phyloP scores from a whole-genome alignment of 2,329 filamentous ascomycete species.

The Trichoderma harzianum region DNA sequence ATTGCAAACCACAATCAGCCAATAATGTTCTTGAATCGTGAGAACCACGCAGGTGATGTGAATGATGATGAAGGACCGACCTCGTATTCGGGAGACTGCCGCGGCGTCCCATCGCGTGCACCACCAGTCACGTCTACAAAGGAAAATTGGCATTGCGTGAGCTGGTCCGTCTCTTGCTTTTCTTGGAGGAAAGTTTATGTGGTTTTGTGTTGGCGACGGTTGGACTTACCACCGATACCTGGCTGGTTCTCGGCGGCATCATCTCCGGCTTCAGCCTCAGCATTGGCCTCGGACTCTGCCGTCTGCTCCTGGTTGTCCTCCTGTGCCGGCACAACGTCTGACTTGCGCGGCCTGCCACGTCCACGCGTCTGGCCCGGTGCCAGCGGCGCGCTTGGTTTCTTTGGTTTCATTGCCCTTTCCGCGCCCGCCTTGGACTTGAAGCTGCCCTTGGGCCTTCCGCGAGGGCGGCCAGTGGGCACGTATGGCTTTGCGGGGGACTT shows the following conservation, averaged over 20 bases:
- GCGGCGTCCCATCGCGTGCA: conserved; percentile 1
- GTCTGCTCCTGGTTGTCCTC: conserved; percentile 22
- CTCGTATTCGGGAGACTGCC: conserved; percentile 24
- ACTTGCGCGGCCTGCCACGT: conserved; percentile 33
- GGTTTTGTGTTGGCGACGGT: conserved; percentile 7
- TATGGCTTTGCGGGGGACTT: conserved; percentile 33
- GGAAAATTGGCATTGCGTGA: conserved; percentile 8
- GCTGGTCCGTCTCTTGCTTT: conserved; percentile 2
- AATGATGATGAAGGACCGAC: conserved; percentile 26
- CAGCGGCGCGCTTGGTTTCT: conserved; percentile 19
- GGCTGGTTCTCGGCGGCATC: conserved; percentile 4
- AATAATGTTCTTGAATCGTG: conserved; percentile 26
- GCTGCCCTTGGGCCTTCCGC: conserved; percentile 46
- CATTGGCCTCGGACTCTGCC: conserved; percentile 21
- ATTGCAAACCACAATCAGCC: conserved; percentile 25
- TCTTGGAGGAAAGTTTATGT: neutral
- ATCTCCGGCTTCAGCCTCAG: conserved; percentile 18
- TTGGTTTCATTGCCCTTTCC: neutral
- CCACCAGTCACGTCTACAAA: conserved; percentile 11
- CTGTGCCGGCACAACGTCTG: conserved; percentile 23
- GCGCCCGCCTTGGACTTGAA: conserved; percentile 28
- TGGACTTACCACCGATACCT: conserved; percentile 15
- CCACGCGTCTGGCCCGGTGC: conserved; percentile 21
- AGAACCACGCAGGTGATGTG: conserved; percentile 21
- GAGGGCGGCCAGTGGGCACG: conserved; percentile 42